Percentiles rank a stretch among this genome's conserved stretches.
Evolutionary conservation across 129 eudicot genomes (phyloP).

Genomic region (Lonicera japonica): DNA sequence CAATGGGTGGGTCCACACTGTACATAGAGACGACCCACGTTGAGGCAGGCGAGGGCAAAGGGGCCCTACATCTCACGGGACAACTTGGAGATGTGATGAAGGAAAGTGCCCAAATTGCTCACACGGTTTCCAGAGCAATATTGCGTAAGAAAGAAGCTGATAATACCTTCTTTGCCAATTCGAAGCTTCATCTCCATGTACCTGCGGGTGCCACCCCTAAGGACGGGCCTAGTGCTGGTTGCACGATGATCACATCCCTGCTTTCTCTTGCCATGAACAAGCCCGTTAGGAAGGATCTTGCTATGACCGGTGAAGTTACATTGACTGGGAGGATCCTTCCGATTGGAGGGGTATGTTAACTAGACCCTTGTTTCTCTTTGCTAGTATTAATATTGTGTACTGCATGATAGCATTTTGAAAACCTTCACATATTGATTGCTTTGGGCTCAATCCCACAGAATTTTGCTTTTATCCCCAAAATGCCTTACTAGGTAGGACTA

Average conservation of each 20-base stretch:
- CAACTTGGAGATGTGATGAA: slow-evolving; percentile 99
- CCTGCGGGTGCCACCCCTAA: slow-evolving; percentile 98
- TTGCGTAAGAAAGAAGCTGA: slow-evolving; percentile 48
- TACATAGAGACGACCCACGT: slow-evolving; percentile 75
- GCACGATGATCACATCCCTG: slow-evolving; percentile 92
- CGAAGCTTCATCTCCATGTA: slow-evolving; percentile 95
- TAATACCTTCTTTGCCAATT: slow-evolving; percentile 59
- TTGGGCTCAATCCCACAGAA: too few species aligned
- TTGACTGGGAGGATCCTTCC: slow-evolving; percentile 90
- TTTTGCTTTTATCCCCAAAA: too few species aligned
- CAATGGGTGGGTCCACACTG: slow-evolving; percentile 98
- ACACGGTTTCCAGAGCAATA: slow-evolving; percentile 79
- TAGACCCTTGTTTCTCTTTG: too few species aligned
- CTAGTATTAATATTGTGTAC: too few species aligned
- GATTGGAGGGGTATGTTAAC: slow-evolving; percentile 90
- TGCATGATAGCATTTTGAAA: too few species aligned
- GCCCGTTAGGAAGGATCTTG: slow-evolving; percentile 67
- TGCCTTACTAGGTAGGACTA: too few species aligned
- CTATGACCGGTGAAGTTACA: slow-evolving; percentile 98
- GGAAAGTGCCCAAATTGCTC: slow-evolving; percentile 98
- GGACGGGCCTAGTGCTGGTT: slow-evolving; percentile 98
- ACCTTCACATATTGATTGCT: too few species aligned
- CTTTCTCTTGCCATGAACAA: slow-evolving; percentile 76
- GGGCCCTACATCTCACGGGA: slow-evolving; percentile 72
- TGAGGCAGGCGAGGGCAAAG: slow-evolving; percentile 86